Evolutionary conservation across 352 stramenopile species (phyloP), one percentile per base, ranked within the genome.

Genomic region (Globisporangium polare): DNA sequence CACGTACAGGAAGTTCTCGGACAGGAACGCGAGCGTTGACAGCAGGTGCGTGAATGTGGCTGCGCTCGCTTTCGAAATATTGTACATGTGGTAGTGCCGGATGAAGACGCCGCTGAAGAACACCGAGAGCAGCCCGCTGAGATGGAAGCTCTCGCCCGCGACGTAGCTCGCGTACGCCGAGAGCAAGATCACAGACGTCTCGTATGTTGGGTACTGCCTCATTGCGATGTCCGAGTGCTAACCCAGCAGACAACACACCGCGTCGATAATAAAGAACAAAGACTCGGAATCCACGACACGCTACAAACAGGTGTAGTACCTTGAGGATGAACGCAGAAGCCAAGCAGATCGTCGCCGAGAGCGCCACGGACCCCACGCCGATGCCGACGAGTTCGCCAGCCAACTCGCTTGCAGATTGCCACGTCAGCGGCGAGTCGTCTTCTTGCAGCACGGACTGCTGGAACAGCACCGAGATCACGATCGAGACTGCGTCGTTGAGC

Each of bases 61-160:
- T 0, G 77, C 75, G 55, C 77, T 88, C 45, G 72, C 65, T 29
- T 78, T 72, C 9, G 77, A 86, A 50, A 90, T 82, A 55, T 74
- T 90, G 66, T 87, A 78, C 66, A 88, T 73, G 70, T 90, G 81
- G 57, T 90, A 90, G 56, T 91, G 81, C 3, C 77, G 69, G 35
- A 91, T 89, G 35, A 90, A 85, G 0, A 86, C 80, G 12, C 82
- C 92, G 41, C 86, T 95, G 66, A 98, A 97, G 52, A 98, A 91
- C 22, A 98, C 95, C 0, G 84, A 83, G 18, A 98, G 73, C 20
- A 98, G 94, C 27, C 95, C 93, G 53, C 83, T 94, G 13, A 95
- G 66, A 0, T 86, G 57, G 31, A 77, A 77, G 22, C 87, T 55
- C 47, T 94, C 82, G 24, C 73, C 80, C 0, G 81, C 73, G 49